These are phyloP conservation scores for Saccharomycopsis capsularis DNA, from an alignment of 805 yeast species.

Conservation along the genomic window DNA sequence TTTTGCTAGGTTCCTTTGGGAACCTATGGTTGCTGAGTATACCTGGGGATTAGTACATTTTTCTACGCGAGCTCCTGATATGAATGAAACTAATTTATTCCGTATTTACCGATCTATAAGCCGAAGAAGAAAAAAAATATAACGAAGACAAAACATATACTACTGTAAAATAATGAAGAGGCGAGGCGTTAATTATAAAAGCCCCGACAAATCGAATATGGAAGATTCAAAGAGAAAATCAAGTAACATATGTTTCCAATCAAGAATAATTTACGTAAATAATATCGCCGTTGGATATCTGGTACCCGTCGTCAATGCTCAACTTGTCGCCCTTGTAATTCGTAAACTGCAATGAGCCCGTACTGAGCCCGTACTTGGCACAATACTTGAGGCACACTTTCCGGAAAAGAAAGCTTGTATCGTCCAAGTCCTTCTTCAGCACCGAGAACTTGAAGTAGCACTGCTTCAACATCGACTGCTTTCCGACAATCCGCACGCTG, in stretches of 20 bases:
- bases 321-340: slow-evolving; percentile 17
- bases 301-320: neutral
- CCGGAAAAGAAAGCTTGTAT: slow-evolving; percentile 4
- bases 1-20: too few relatives aligned
- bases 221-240: neutral
- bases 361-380: slow-evolving; percentile 7
- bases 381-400: slow-evolving; percentile 16
- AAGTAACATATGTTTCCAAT: neutral
- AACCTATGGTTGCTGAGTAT: too few relatives aligned
- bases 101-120: too few relatives aligned
- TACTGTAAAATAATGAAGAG: neutral
- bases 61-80: too few relatives aligned
- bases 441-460: slow-evolving; percentile 17
- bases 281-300: slow-evolving; percentile 13
- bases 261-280: slow-evolving; percentile 14
- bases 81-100: too few relatives aligned
- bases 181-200: neutral
- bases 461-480: slow-evolving; percentile 15
- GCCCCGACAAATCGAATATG: neutral
- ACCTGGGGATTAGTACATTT: too few relatives aligned
- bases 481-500: slow-evolving; percentile 16
- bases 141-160: neutral
- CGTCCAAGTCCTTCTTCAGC: slow-evolving; percentile 4
- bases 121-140: neutral
- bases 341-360: slow-evolving; percentile 5